These are phyloP conservation scores for Geotrichum citri-aurantii DNA, from an alignment of 1,139 yeast genomes.

Conservation along the genomic window DNA sequence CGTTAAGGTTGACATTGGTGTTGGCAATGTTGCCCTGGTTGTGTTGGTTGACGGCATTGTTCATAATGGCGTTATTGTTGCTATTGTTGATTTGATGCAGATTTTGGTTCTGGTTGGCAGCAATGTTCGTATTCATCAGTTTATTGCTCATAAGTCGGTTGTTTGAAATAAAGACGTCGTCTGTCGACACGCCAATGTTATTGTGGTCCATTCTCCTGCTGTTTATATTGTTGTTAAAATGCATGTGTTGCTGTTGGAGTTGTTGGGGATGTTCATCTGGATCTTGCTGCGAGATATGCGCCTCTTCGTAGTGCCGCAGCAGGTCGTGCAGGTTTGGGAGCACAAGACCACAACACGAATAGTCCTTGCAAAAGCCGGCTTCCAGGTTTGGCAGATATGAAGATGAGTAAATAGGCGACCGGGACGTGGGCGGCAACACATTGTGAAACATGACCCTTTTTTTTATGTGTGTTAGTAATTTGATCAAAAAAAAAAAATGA, in stretches of 20 bases:
- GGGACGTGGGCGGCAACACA: conserved; percentile 28
- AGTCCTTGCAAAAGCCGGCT: conserved; percentile 93
- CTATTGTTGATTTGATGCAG: neutral
- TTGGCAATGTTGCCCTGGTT: neutral
- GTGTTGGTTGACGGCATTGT: neutral
- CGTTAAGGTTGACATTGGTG: neutral
- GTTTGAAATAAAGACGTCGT: conserved; percentile 69
- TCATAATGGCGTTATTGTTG: neutral
- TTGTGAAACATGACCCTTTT: conserved; percentile 33
- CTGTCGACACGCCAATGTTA: conserved; percentile 55
- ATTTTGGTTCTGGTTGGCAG: conserved; percentile 1
- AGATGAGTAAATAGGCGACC: conserved; percentile 55
- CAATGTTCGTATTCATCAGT: neutral
- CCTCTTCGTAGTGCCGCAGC: conserved; percentile 91
- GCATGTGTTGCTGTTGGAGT: neutral
- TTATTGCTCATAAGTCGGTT: conserved; percentile 25
- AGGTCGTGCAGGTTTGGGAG: conserved; percentile 91
- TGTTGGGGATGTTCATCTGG: neutral
- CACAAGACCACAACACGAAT: conserved; percentile 88
- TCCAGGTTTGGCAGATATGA: conserved; percentile 89
- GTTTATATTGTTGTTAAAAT: neutral
- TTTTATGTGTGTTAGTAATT: neutral
- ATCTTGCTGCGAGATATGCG: conserved; percentile 67
- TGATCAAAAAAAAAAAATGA: no score
- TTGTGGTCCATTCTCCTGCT: neutral